These are phyloP conservation scores for Colletotrichum lini DNA, from an alignment of 2,329 filamentous ascomycete species.

Conservation along the genomic window DNA sequence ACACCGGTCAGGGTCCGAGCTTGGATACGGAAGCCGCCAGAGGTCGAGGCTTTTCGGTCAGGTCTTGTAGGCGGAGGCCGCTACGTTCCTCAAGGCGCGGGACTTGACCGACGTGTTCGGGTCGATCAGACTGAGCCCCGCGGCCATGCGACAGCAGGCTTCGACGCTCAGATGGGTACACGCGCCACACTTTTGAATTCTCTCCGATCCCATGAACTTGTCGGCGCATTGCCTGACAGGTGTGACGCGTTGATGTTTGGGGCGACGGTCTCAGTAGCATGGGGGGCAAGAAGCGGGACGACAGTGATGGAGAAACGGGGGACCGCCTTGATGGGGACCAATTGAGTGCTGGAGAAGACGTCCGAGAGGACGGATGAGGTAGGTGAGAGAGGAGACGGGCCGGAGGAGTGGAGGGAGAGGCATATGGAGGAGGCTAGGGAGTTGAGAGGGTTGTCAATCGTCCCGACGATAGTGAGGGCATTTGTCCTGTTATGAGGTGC, in stretches of 20 bases:
- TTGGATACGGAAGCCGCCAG: background rate
- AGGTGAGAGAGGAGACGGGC: background rate
- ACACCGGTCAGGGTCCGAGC: too few species aligned
- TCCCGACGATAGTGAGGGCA: background rate
- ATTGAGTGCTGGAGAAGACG: background rate
- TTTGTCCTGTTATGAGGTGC: background rate
- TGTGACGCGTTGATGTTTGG: slow-evolving; percentile 20
- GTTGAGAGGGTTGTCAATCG: slow-evolving; percentile 1
- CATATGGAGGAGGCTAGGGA: slow-evolving; percentile 24
- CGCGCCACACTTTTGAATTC: background rate
- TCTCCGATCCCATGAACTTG: background rate
- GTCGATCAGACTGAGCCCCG: slow-evolving; percentile 36
- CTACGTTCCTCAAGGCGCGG: background rate
- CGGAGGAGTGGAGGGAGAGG: background rate
- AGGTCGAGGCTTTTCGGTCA: background rate
- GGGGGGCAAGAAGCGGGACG: background rate
- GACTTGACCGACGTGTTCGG: background rate
- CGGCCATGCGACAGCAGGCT: background rate
- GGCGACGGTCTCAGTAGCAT: background rate
- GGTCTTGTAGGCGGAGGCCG: background rate
- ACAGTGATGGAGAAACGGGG: background rate
- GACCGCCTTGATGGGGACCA: background rate
- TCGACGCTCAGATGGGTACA: background rate
- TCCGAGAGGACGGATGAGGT: background rate
- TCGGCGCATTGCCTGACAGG: background rate